Evolutionary conservation across 2,329 filamentous ascomycete genomes (phyloP).

Genomic region (Macrophomina phaseolina): DNA sequence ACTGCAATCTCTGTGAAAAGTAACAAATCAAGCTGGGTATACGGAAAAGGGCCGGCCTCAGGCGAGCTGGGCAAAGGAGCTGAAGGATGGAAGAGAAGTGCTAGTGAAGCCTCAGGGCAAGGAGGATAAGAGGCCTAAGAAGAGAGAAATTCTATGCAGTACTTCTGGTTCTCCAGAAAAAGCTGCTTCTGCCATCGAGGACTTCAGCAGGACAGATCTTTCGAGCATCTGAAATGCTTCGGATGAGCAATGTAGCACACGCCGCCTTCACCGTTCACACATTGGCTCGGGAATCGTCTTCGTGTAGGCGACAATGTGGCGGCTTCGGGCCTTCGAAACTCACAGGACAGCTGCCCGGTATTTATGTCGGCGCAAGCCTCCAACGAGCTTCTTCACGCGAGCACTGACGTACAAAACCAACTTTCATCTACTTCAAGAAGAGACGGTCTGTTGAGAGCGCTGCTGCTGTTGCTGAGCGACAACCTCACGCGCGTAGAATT

Average conservation of each 20-base stretch:
- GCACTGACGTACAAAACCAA: conserved; percentile 8
- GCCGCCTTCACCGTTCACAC: not conserved
- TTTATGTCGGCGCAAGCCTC: not conserved
- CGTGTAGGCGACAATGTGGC: not conserved
- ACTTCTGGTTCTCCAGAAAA: conserved; percentile 19
- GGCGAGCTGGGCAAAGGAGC: conserved; percentile 11
- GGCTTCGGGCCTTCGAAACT: not conserved
- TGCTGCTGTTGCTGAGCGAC: conserved; percentile 60
- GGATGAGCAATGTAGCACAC: not conserved
- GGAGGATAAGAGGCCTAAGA: conserved; percentile 10
- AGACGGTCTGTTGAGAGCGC: not conserved
- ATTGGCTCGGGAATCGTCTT: not conserved
- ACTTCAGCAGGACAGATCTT: conserved; percentile 15
- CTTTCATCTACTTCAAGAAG: conserved; percentile 9
- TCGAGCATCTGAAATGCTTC: conserved; percentile 4
- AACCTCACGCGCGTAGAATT: conserved; percentile 94
- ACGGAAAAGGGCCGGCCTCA: conserved; percentile 19
- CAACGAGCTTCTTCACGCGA: not conserved
- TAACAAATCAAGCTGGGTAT: conserved; percentile 28
- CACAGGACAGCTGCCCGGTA: not conserved
- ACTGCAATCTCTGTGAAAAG: conserved; percentile 20
- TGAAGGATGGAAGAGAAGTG: conserved; percentile 12
- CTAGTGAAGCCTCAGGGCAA: conserved; percentile 1
- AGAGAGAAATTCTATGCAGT: conserved; percentile 19
- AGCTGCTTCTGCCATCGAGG: conserved; percentile 10